Evolutionary conservation across 371 early-diverging fungal genomes (phyloP).

Genomic region (Neoconidiobolus thromboides): DNA sequence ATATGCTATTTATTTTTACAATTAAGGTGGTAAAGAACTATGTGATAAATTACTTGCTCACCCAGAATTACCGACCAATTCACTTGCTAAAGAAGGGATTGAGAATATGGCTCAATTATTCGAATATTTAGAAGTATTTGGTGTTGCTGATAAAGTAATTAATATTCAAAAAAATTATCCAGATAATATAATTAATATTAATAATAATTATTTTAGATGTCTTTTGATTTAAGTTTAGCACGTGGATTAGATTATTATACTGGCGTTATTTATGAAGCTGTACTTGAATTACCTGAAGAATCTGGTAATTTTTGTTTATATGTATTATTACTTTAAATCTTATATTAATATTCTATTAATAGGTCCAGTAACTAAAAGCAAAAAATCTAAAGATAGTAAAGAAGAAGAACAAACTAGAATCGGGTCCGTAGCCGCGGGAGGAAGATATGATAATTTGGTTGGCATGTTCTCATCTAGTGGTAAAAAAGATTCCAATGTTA

Average conservation of each 20-base stretch:
- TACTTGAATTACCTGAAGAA: conserved; percentile 42
- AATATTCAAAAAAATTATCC: too few species aligned
- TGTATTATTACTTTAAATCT: neutral
- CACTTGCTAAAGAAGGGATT: conserved; percentile 62
- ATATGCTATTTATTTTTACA: too few species aligned
- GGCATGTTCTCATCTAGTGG: conserved; percentile 66
- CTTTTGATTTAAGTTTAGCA: conserved; percentile 91
- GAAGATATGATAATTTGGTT: conserved; percentile 97
- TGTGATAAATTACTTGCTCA: conserved; percentile 45
- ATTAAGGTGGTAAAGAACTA: conserved; percentile 46
- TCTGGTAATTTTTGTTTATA: conserved; percentile 19
- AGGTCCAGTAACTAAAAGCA: conserved; percentile 10
- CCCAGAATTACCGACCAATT: conserved; percentile 36
- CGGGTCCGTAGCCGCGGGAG: conserved; percentile 98
- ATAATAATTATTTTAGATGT: conserved; percentile 22
- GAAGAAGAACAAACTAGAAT: conserved; percentile 72
- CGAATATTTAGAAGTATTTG: conserved; percentile 68
- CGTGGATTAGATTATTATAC: conserved; percentile 99
- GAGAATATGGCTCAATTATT: conserved; percentile 77
- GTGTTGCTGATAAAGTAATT: conserved; percentile 34
- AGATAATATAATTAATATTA: too few species aligned
- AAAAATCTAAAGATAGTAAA: conserved; percentile 18
- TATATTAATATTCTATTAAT: neutral
- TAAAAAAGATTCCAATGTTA: conserved; percentile 38
- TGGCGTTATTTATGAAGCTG: conserved; percentile 97